A percentile compares a stretch with the other conserved stretches of the same genome.
These are phyloP conservation scores for Beauveria bassiana DNA, from an alignment of 2,329 filamentous ascomycete genomes.

Conservation along the genomic window DNA sequence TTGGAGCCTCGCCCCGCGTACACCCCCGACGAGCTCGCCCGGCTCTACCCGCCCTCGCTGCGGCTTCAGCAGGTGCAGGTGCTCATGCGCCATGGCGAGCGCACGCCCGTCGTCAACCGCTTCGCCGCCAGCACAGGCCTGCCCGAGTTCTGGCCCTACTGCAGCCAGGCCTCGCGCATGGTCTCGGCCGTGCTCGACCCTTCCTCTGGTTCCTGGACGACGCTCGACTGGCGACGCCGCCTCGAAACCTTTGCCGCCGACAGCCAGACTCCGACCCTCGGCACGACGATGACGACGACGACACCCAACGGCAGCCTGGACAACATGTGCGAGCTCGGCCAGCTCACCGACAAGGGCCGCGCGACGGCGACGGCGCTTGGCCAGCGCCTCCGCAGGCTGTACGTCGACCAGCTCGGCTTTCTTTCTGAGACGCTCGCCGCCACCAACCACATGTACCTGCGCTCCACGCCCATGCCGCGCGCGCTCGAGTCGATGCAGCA, in stretches of 20 bases:
- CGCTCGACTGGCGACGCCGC: constrained; percentile 57
- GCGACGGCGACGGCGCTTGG: constrained; percentile 65
- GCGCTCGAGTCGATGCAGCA: constrained; percentile 74
- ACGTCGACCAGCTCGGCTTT: constrained; percentile 67
- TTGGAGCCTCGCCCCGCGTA: constrained; percentile 69
- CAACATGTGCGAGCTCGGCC: constrained; percentile 69
- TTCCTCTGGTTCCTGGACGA: constrained; percentile 31
- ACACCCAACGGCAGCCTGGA: constrained; percentile 40
- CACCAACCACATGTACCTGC: constrained; percentile 59
- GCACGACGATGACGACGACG: constrained; percentile 53
- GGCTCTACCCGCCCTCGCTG: constrained; percentile 72
- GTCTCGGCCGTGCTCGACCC: constrained; percentile 42
- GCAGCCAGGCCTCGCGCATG: constrained; percentile 66
- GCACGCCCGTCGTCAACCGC: constrained; percentile 78
- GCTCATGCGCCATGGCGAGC: constrained; percentile 70
- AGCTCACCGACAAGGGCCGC: constrained; percentile 68
- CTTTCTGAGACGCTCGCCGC: constrained; percentile 49
- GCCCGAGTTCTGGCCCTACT: constrained; percentile 81
- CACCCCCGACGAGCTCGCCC: constrained; percentile 67
- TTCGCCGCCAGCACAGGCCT: constrained; percentile 67
- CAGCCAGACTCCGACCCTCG: constrained; percentile 17
- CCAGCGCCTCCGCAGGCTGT: constrained; percentile 59
- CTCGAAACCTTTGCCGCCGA: constrained; percentile 78
- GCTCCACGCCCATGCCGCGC: constrained; percentile 65
- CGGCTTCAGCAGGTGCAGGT: constrained; percentile 87